Percentiles rank a stretch among this genome's conserved stretches.
phyloP scores from a whole-genome alignment of 192 early-diverging fungal species.

The Piromyces finnis region DNA sequence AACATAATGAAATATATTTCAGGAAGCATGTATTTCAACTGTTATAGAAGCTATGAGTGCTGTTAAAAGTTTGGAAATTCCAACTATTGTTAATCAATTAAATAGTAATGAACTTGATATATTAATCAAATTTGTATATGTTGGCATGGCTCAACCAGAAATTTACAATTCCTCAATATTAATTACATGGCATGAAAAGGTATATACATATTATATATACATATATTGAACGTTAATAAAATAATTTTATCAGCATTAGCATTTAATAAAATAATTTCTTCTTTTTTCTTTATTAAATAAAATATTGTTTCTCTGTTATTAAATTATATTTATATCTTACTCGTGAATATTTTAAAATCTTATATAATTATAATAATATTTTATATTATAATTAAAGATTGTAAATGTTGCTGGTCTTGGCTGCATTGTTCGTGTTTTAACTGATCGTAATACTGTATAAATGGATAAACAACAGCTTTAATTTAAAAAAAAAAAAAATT shows the following conservation, averaged over 20 bases:
- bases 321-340: no score
- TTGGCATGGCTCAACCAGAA: conserved; percentile 71
- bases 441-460: conserved; percentile 55
- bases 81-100: conserved; percentile 37
- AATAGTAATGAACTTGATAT: conserved; percentile 45
- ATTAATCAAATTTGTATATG: conserved; percentile 84
- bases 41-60: conserved; percentile 67
- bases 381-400: no score
- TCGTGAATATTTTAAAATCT: no score
- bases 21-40: conserved; percentile 53
- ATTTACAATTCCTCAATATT: conserved; percentile 64
- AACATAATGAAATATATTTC: neutral
- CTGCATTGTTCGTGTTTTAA: conserved; percentile 78
- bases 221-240: no score
- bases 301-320: neutral
- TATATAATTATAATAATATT: no score
- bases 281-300: no score
- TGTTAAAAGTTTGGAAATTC: conserved; percentile 52
- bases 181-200: conserved; percentile 88
- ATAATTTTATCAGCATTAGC: no score
- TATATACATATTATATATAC: no score
- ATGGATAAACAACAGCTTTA: no score
- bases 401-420: conserved; percentile 75
- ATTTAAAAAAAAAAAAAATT: no score
- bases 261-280: no score